A percentile compares a stretch with the other conserved stretches of the same genome.
phyloP scores from a whole-genome alignment of 1,139 yeast genomes.

The Nakaseomyces bracarensis region DNA sequence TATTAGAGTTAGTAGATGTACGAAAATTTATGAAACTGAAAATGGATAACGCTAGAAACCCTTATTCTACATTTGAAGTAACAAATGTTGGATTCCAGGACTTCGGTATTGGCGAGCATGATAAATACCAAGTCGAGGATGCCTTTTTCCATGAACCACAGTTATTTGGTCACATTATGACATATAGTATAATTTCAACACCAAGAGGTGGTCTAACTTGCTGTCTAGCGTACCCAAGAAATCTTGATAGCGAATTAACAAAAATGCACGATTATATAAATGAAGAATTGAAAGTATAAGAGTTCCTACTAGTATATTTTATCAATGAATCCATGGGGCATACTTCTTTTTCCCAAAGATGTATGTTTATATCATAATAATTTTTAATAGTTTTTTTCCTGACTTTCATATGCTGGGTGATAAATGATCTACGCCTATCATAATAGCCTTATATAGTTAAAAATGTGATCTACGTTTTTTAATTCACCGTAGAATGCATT shows the following conservation, averaged over 20 bases:
- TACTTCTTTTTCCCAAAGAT: too few species aligned
- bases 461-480: too few species aligned
- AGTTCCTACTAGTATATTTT: too few species aligned
- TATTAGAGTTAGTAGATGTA: slow-evolving; percentile 22
- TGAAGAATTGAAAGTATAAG: not conserved
- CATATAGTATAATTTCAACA: slow-evolving; percentile 22
- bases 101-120: slow-evolving; percentile 12
- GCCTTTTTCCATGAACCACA: slow-evolving; percentile 28
- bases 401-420: too few species aligned
- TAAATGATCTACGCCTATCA: too few species aligned
- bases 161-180: slow-evolving; percentile 20
- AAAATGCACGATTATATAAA: not conserved
- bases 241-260: slow-evolving; percentile 6
- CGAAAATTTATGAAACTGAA: slow-evolving; percentile 16
- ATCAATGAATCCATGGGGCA: too few species aligned
- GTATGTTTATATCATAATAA: too few species aligned
- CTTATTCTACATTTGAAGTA: slow-evolving; percentile 27
- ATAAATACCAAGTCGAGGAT: slow-evolving; percentile 18
- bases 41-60: slow-evolving; percentile 15
- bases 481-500: too few species aligned
- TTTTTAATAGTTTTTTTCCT: too few species aligned
- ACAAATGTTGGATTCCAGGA: slow-evolving; percentile 27
- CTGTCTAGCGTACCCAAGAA: slow-evolving; percentile 20
- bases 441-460: too few species aligned
- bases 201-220: slow-evolving; percentile 24